Evolutionary conservation across 768 basidiomycete genomes (phyloP), one percentile per base, ranked within the genome.

Genomic region (Termitomyces eurrhizus): DNA sequence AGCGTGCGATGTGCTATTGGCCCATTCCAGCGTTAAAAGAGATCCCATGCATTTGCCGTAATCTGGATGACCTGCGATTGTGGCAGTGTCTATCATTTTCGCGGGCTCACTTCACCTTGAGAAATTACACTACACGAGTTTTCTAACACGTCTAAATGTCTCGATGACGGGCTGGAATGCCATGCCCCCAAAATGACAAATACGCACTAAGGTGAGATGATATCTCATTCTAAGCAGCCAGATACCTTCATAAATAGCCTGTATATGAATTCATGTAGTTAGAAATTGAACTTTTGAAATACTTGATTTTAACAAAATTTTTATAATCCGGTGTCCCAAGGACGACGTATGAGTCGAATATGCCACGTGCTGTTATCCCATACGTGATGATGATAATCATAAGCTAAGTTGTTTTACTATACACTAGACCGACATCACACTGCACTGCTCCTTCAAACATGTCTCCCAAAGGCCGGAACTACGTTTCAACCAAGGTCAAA

Each of bases 1-100:
- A 66, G 66, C 66, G 67, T 63, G 61, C 57, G 58, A 64, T 64
- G 57, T 57, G 65, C 67, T 41, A 66, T 68, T 66, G 67, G 66
- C 56, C 57, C 52, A 56, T 46, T 29, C 33, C 55, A 54, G 26
- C 41, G 29, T n/a, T 33, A 55, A 16, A 42, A 42, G 9, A 11
- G 41, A 44, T 55, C 18, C 16, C 18, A 33, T 42, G n/a, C 21
- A 24, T 16, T 49, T 12, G 50, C 52, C 60, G 26, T 54, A 16
- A 44, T 16, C 41, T 60, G 51, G 26, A 32, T 54, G 45, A 48
- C 55, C 24, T 21, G 21, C 29, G 51, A 59, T 18, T 52, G 35
- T 24, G 39, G 53, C 54, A 33, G 54, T 44, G 48, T 37, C 35
- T 45, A 33, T 33, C 53, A 48, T 57, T 56, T 14, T 48, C 45